Evolutionary conservation across 495 filamentous ascomycete species (phyloP).

Genomic region (Beverwykella pulmonaria): DNA sequence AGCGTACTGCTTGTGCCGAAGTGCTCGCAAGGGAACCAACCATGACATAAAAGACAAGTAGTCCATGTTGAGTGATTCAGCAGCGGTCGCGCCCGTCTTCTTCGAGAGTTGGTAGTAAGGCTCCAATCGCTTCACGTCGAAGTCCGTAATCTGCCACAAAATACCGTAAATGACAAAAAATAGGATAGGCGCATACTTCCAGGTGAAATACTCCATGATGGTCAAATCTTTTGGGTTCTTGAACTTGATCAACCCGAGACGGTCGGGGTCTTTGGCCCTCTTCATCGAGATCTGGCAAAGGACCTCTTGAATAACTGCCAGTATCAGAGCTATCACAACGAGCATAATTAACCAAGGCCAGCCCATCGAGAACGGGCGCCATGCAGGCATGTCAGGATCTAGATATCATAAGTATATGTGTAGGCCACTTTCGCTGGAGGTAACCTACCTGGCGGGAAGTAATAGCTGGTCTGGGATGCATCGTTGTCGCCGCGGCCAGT

Average conservation of each 20-base stretch:
- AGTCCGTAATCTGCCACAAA: conserved; percentile 73
- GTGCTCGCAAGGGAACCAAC: conserved; percentile 62
- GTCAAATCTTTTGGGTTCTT: conserved; percentile 55
- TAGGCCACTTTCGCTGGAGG: conserved; percentile 18
- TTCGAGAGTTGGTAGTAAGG: conserved; percentile 74
- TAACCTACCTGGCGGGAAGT: conserved; percentile 34
- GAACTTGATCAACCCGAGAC: conserved; percentile 54
- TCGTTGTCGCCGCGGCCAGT: conserved; percentile 5
- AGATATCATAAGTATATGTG: not conserved
- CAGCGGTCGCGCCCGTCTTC: conserved; percentile 61
- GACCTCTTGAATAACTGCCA: conserved; percentile 61
- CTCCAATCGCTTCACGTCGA: conserved; percentile 73
- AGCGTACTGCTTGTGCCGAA: conserved; percentile 64
- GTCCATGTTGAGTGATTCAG: conserved; percentile 71
- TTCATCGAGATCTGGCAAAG: conserved; percentile 59
- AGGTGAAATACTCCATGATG: conserved; percentile 60
- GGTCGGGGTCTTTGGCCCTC: conserved; percentile 29
- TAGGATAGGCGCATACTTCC: conserved; percentile 73
- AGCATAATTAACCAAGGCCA: conserved; percentile 63
- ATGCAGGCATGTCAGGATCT: conserved; percentile 60
- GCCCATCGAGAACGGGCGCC: conserved; percentile 72
- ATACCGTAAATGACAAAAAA: conserved; percentile 72
- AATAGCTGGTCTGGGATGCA: conserved; percentile 37
- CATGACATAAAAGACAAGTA: conserved; percentile 68
- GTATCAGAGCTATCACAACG: conserved; percentile 57